phyloP scores from a whole-genome alignment of 2,329 filamentous ascomycete species.

The Pseudogymnoascus sp. region DNA sequence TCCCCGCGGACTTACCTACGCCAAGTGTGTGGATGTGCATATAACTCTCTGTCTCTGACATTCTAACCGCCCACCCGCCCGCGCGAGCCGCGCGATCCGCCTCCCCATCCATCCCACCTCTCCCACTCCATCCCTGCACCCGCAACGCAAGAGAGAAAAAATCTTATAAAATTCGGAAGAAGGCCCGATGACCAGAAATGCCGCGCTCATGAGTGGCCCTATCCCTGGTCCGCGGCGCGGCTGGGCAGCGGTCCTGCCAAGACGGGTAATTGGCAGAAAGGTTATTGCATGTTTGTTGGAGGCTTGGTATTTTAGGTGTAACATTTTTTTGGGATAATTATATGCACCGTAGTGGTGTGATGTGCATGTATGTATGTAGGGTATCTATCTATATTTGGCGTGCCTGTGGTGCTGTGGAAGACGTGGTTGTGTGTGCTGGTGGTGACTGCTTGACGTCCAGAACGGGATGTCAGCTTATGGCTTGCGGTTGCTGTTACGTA shows the following conservation, averaged over 20 bases:
- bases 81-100: neutral
- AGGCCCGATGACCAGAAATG: neutral
- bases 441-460: neutral
- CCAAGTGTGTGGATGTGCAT: too few relatives aligned
- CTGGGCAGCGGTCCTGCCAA: neutral
- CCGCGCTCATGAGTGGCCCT: too few relatives aligned
- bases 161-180: neutral
- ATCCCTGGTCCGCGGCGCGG: neutral
- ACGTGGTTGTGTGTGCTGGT: neutral
- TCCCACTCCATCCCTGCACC: neutral
- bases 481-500: neutral
- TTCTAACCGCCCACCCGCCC: neutral
- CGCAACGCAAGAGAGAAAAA: too few relatives aligned
- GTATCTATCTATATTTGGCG: neutral
- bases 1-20: too few relatives aligned
- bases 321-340: neutral
- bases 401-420: neutral
- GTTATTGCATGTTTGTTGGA: neutral
- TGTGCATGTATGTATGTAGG: neutral
- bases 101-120: neutral
- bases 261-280: neutral
- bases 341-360: neutral
- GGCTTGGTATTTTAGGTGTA: neutral
- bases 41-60: too few relatives aligned
- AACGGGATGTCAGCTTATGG: neutral